These are phyloP conservation scores for Fusarium odoratissimum DNA, from an alignment of 2,329 filamentous ascomycete species.

Conservation along the genomic window DNA sequence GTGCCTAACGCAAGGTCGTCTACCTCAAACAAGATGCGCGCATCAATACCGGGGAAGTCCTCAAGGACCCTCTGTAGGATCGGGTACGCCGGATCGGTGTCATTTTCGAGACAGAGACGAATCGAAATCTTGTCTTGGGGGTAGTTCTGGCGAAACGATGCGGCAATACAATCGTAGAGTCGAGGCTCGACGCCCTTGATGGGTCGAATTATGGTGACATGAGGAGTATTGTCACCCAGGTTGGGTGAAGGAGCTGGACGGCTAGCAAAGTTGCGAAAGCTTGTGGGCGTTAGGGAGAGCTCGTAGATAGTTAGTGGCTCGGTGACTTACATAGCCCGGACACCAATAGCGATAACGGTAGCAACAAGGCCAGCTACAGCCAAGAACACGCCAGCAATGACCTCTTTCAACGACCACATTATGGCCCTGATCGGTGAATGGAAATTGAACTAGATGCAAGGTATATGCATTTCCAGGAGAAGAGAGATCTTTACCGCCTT, in stretches of 20 bases:
- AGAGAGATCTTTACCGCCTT: not conserved
- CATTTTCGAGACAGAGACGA: constrained; percentile 82
- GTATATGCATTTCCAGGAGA: not conserved
- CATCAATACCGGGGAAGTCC: constrained; percentile 79
- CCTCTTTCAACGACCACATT: constrained; percentile 50
- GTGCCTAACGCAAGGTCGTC: constrained; percentile 76
- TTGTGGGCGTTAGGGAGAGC: constrained; percentile 31
- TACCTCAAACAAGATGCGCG: constrained; percentile 80
- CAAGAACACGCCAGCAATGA: constrained; percentile 60
- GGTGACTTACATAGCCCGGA: constrained; percentile 63
- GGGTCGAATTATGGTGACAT: constrained; percentile 91
- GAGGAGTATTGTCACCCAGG: constrained; percentile 70
- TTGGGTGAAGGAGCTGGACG: constrained; percentile 60
- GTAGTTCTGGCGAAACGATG: constrained; percentile 86
- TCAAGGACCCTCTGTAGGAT: constrained; percentile 76
- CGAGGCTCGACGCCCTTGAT: constrained; percentile 92
- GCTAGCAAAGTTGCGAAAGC: constrained; percentile 66
- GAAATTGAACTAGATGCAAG: not conserved
- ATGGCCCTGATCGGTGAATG: not conserved
- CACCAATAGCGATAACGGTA: constrained; percentile 66
- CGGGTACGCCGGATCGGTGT: constrained; percentile 80
- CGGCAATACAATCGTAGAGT: constrained; percentile 91
- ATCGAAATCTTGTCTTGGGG: constrained; percentile 80
- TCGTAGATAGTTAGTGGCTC: not conserved
- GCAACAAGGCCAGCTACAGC: constrained; percentile 65